phyloP scores from a whole-genome alignment of 495 filamentous ascomycete genomes.

The Aspergillus biplanus region DNA sequence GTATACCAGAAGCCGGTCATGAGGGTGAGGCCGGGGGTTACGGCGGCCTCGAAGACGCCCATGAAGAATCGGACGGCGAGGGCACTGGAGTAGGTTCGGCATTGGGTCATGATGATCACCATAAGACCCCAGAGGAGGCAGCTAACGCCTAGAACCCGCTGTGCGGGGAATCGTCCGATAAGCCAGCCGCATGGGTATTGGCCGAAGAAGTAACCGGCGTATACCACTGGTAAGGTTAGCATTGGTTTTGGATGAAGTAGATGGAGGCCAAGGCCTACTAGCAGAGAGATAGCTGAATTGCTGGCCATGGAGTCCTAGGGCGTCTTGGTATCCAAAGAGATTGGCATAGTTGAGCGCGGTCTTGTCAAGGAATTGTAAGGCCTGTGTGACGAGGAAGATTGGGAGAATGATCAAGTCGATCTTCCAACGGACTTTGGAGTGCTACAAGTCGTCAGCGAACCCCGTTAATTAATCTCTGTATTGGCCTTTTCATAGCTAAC shows the following conservation, averaged over 20 bases:
- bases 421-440: background rate
- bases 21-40: constrained; percentile 15
- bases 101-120: background rate
- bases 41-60: background rate
- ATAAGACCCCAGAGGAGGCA: background rate
- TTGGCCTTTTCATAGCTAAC: too few relatives aligned
- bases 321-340: background rate
- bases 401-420: background rate
- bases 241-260: background rate
- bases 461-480: too few relatives aligned
- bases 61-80: background rate
- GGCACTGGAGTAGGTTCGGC: background rate
- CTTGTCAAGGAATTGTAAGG: background rate
- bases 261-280: background rate
- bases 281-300: background rate
- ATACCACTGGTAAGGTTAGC: background rate
- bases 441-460: background rate
- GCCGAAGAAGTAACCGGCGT: background rate
- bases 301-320: background rate
- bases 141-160: background rate
- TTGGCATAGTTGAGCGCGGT: background rate
- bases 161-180: background rate
- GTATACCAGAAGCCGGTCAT: constrained; percentile 26
- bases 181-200: background rate
- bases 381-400: background rate